phyloP scores from a whole-genome alignment of 1,139 yeast species.

The Taiozyma onychis region DNA sequence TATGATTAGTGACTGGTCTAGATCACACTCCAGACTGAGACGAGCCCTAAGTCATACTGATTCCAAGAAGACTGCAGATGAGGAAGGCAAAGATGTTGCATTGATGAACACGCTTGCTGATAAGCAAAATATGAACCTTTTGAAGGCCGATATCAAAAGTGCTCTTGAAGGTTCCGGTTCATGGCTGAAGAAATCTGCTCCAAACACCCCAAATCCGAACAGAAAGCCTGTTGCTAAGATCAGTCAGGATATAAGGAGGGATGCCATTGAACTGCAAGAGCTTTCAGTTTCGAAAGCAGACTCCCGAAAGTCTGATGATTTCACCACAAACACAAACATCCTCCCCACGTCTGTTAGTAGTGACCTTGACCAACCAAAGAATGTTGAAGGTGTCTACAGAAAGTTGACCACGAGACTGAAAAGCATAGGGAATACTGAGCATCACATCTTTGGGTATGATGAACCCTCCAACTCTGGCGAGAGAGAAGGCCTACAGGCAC shows the following conservation, averaged over 20 bases:
- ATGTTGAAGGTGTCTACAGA: slow-evolving; percentile 2
- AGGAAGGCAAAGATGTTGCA: background rate
- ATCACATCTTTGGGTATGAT: slow-evolving; percentile 7
- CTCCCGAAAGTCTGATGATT: background rate
- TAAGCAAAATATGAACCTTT: slow-evolving; percentile 3
- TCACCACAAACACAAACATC: background rate
- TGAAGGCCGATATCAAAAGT: slow-evolving; percentile 6
- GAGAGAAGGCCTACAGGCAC: background rate
- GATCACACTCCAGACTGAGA: background rate
- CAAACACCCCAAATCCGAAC: background rate
- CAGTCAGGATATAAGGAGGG: background rate
- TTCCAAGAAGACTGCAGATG: background rate
- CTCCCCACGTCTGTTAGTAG: slow-evolving; percentile 9
- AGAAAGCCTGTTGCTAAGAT: background rate
- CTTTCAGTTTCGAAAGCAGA: background rate
- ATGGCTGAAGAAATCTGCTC: slow-evolving; percentile 6
- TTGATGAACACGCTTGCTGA: slow-evolving; percentile 2
- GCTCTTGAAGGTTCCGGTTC: slow-evolving; percentile 13
- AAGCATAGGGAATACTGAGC: background rate
- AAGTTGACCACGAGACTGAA: slow-evolving; percentile 6
- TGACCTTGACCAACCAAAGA: background rate
- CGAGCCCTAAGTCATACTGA: background rate
- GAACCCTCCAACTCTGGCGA: background rate
- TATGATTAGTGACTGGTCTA: background rate
- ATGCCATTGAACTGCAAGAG: background rate